Base-by-base conservation (phyloP, 768 basidiomycete genomes). In the Thelephora ganbajun region DNA sequence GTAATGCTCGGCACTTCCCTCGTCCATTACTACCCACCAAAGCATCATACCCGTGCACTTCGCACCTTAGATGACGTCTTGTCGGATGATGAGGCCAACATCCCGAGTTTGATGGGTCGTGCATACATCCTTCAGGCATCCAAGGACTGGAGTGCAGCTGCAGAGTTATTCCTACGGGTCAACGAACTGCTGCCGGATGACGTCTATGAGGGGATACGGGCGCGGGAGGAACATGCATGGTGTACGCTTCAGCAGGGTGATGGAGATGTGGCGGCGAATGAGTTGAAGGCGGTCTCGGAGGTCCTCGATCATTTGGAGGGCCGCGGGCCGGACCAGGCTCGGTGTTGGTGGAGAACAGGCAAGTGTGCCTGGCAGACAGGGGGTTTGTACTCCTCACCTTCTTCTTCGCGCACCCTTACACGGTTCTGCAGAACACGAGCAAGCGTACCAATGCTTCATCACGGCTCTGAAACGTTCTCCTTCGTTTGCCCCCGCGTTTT, bases 401-500 rank as follows among this genome's bases (percentile, higher is more conserved):
- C 5, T 2, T 7, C 22, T 22, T 19, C 4, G 16, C 2, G 30
- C 9, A 23, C 26, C 19, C 6, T 35, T 16, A 46, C 57, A 18
- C 19, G 16, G 54, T 83, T 80, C 59, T 34, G 59, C 66, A 5
- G 63, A 67, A 11, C 69, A 69, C 5, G 75, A 85, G 50, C 73
- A 79, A 49, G 81, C 88, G 0, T 96, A 86, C 63, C 73, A 76
- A 13, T 69, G 72, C 57, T 96, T 86, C 65, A 86, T 96, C 52
- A 67, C 71, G 2, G 72, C 94, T 0, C 72, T 97, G 30, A 87
- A 89, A 57, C 77, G 74, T 26, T 74, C 76, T 45, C 62, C 86
- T 0, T 69, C 74, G 7, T 96, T 81, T 59, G 91, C 94, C 0
- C 84, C 96, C 1, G 81, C 96, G 0, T 98, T 90, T 61, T 94